A percentile compares a stretch with the other conserved stretches of the same genome.
phyloP scores from a whole-genome alignment of 2,329 filamentous ascomycete genomes.

The Leptographium wingfieldii region DNA sequence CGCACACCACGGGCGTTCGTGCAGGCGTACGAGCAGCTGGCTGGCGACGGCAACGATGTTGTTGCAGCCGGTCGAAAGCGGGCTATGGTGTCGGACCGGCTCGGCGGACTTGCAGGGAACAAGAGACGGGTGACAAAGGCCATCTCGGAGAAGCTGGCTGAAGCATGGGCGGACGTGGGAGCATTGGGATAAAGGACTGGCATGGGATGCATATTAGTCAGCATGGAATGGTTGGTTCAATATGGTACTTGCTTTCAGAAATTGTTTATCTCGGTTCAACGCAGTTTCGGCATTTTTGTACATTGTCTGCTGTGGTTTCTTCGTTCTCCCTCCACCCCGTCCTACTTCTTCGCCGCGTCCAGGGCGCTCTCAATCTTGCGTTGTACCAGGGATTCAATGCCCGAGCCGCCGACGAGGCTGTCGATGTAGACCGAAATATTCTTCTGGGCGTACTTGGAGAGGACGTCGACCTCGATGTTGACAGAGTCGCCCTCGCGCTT shows the following conservation, averaged over 20 bases:
- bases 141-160: slow-evolving; percentile 57
- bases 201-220: background rate
- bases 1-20: slow-evolving; percentile 59
- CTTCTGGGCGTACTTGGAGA: slow-evolving; percentile 80
- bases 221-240: no score
- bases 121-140: slow-evolving; percentile 53
- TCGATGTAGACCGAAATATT: slow-evolving; percentile 71
- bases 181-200: background rate
- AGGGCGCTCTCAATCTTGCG: slow-evolving; percentile 62
- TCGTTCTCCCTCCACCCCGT: background rate
- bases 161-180: slow-evolving; percentile 51
- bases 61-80: slow-evolving; percentile 37
- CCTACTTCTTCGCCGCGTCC: slow-evolving; percentile 11
- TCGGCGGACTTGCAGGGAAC: slow-evolving; percentile 47
- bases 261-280: no score
- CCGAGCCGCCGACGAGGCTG: slow-evolving; percentile 32
- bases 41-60: slow-evolving; percentile 25
- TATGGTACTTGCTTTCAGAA: no score
- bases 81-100: slow-evolving; percentile 44
- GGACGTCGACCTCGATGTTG: slow-evolving; percentile 88
- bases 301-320: no score
- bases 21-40: slow-evolving; percentile 51
- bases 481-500: slow-evolving; percentile 73
- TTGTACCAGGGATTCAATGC: slow-evolving; percentile 58
- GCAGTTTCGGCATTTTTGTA: no score